phyloP scores from a whole-genome alignment of 164 flowering plant genomes.

The Litsea cubeba region DNA sequence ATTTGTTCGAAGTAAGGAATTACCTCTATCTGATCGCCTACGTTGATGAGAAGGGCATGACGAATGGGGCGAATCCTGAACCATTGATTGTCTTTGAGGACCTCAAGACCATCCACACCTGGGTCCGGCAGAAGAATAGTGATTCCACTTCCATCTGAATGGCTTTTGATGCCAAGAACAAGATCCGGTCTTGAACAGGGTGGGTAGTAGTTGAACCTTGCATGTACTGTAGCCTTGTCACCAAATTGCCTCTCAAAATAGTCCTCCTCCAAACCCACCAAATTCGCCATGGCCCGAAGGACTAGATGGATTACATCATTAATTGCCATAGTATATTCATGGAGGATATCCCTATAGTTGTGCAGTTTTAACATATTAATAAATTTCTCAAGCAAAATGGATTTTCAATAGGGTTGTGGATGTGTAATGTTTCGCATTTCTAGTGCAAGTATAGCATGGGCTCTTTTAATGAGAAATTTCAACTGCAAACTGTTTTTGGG shows the following conservation, averaged over 20 bases:
- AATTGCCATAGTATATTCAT: conserved; percentile 24
- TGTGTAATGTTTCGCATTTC: neutral
- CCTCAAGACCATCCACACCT: conserved; percentile 42
- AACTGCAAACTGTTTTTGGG: too few species aligned
- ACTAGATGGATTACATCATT: conserved; percentile 11
- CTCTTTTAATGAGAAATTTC: too few species aligned
- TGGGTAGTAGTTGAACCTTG: conserved; percentile 40
- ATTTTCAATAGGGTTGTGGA: neutral
- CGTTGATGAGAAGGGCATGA: conserved; percentile 4
- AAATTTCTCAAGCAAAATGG: neutral
- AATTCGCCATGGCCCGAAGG: conserved; percentile 31
- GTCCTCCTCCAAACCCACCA: conserved; percentile 27
- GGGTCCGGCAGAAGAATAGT: conserved; percentile 35
- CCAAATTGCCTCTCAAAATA: conserved; percentile 25
- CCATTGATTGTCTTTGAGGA: conserved; percentile 31
- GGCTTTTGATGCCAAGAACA: conserved; percentile 34
- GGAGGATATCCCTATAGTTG: conserved; percentile 25
- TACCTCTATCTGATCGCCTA: conserved; percentile 11
- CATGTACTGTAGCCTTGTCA: conserved; percentile 5
- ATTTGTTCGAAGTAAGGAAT: too few species aligned
- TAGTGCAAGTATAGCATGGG: too few species aligned
- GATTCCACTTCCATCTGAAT: conserved; percentile 30
- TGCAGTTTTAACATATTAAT: neutral
- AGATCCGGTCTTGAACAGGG: conserved; percentile 37
- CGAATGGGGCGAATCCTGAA: conserved; percentile 16